Evolutionary conservation across 139 green algal species (phyloP).

Genomic region (Gonium pectorale): DNA sequence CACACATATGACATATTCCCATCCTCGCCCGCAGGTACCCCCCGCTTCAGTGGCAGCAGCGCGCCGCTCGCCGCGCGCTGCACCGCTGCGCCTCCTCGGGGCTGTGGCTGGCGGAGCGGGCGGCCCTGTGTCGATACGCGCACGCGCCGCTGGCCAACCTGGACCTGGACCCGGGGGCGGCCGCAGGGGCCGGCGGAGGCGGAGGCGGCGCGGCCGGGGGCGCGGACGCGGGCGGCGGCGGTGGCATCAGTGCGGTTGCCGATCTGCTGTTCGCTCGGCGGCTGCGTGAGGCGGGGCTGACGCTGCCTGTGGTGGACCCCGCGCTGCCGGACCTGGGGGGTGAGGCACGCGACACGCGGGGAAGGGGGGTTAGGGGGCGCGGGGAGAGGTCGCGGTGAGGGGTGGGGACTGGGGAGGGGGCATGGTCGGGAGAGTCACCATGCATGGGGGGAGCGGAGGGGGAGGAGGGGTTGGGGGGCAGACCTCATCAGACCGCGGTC

Average conservation of each 20-base stretch:
- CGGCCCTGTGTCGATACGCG: conserved; percentile 82
- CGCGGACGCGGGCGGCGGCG: not conserved
- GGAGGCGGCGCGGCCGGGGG: not conserved
- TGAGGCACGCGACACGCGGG: not conserved
- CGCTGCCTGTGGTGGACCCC: conserved; percentile 84
- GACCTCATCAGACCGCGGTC: too few species aligned
- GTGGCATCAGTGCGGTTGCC: conserved; percentile 52
- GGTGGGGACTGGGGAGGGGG: too few species aligned
- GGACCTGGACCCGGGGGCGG: conserved; percentile 52
- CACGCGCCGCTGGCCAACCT: conserved; percentile 88
- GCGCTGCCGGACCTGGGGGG: conserved; percentile 71
- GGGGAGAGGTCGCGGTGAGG: too few species aligned
- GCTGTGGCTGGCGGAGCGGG: conserved; percentile 78
- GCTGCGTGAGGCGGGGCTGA: conserved; percentile 77
- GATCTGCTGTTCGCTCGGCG: conserved; percentile 85
- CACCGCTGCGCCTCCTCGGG: conserved; percentile 59
- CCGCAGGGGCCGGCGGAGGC: not conserved
- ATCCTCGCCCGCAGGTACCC: conserved; percentile 62
- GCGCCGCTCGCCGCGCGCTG: conserved; percentile 69
- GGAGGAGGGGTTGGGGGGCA: too few species aligned
- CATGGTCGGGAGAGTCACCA: too few species aligned
- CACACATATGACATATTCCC: not conserved
- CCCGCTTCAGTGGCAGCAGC: conserved; percentile 87
- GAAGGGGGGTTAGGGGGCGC: conserved; percentile 17
- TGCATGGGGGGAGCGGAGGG: too few species aligned